Evolutionary conservation across 2,329 filamentous ascomycete species (phyloP), one percentile per base, ranked within the genome.

Genomic region (Fusarium sp.): DNA sequence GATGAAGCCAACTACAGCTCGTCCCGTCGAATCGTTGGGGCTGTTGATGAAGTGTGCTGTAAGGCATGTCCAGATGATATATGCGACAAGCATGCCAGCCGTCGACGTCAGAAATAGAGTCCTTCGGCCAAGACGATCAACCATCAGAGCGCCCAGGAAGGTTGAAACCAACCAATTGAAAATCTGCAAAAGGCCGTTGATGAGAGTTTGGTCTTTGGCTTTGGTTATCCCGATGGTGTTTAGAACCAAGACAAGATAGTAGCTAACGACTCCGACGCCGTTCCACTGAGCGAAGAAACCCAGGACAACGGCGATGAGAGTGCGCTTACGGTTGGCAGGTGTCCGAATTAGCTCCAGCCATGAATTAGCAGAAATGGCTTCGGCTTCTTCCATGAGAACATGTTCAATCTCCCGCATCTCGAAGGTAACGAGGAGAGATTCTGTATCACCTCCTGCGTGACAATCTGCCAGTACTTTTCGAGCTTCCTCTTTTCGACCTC

Each of bases 401-500:
- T 37, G 18, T 37, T 37, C 18, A 61, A 87, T 87, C 72, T 88
- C 84, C 9, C 78, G 76, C 59, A 80, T 84, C 62, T 87, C 84
- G 58, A 83, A 81, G 49, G 83, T 80, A 5, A 87, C 85, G 13
- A 81, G 79, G 3, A 79, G 69, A 58, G 84, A 79, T 26, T 80
- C 71, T 14, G 60, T 63, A 61, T 85, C 79, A 18, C 83, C 84
- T 39, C 84, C 82, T 25, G 81, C 85, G 52, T 88, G 86, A 50
- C 84, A 84, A 46, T 84, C 82, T 13, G 54, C 62, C 7, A 89
- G 79, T 3, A 86, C 82, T 1, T 75, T 61, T 11, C 84, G 76
- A 8, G 86, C 86, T 64, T 86, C 83, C 3, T 85, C 83, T 58
- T 64, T 57, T 13, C 66, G 62, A 19, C 74, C 74, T 18, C 74